Evolutionary conservation across 495 filamentous ascomycete genomes (phyloP).

Genomic region (Penicillium goetzii): DNA sequence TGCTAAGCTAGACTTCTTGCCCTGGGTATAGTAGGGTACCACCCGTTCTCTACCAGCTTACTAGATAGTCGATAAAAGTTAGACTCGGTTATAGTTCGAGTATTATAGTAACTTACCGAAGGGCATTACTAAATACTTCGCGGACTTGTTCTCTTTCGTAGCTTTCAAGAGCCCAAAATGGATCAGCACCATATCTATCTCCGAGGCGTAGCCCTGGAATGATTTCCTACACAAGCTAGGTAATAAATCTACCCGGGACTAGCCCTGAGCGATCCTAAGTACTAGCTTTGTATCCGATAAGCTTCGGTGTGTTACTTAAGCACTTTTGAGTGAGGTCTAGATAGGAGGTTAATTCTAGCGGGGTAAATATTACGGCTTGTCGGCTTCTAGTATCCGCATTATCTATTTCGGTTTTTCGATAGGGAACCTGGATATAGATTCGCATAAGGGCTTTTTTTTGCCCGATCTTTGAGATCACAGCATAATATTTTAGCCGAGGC

Average conservation of each 20-base stretch:
- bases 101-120: not conserved
- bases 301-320: not conserved
- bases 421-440: conserved; percentile 11
- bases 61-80: not conserved
- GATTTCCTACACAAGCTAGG: not conserved
- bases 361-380: not conserved
- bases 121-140: not conserved
- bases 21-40: not conserved
- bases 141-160: not conserved
- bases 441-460: conserved; percentile 12
- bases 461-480: not conserved
- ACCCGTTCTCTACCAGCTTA: not conserved
- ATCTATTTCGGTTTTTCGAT: not conserved
- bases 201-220: conserved; percentile 3
- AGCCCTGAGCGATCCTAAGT: not conserved
- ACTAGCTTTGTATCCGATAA: not conserved
- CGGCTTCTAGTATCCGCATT: not conserved
- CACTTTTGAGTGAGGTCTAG: not conserved
- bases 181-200: not conserved
- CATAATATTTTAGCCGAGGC: not conserved
- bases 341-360: not conserved
- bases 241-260: conserved; percentile 2
- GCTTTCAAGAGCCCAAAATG: conserved; percentile 3
- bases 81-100: not conserved
- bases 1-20: not conserved